Evolutionary conservation across 148 eudicot species (phyloP).

Genomic region (Chenopodium berlandieri): DNA sequence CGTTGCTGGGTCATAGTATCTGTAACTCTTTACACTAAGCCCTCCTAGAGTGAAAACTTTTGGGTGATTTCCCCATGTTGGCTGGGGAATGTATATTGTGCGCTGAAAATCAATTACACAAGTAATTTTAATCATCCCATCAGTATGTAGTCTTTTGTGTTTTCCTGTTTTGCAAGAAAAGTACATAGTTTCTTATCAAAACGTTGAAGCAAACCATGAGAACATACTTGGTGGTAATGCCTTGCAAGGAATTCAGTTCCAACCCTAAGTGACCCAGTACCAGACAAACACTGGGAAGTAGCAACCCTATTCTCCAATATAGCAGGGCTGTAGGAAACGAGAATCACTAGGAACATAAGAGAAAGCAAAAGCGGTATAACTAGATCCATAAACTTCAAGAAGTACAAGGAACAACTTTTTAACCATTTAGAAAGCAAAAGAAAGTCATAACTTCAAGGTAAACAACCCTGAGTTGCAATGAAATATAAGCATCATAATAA

Average conservation of each 20-base stretch:
- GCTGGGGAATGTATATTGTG: slow-evolving; percentile 74
- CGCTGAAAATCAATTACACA: slow-evolving; percentile 43
- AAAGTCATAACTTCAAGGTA: not conserved
- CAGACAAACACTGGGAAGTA: slow-evolving; percentile 92
- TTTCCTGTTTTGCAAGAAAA: too few relatives aligned
- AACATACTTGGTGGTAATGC: slow-evolving; percentile 80
- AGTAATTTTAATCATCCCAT: slow-evolving; percentile 4
- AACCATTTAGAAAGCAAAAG: not conserved
- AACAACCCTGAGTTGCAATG: not conserved
- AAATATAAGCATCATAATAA: not conserved
- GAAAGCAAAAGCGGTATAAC: slow-evolving; percentile 11
- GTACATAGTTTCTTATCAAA: not conserved
- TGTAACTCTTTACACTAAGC: slow-evolving; percentile 69
- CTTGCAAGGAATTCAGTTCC: slow-evolving; percentile 87
- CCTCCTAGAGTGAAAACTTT: slow-evolving; percentile 80
- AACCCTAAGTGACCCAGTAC: slow-evolving; percentile 94
- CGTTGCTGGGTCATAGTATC: slow-evolving; percentile 89
- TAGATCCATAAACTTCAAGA: not conserved
- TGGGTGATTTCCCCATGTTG: slow-evolving; percentile 97
- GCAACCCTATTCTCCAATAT: slow-evolving; percentile 80
- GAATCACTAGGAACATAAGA: slow-evolving; percentile 11
- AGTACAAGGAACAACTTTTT: not conserved
- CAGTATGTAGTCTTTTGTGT: not conserved
- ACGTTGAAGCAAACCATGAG: slow-evolving; percentile 13
- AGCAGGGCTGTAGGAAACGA: slow-evolving; percentile 62